Conservation (phyloP, 345 rosid genomes). For the Eucalyptus camaldulensis region DNA sequence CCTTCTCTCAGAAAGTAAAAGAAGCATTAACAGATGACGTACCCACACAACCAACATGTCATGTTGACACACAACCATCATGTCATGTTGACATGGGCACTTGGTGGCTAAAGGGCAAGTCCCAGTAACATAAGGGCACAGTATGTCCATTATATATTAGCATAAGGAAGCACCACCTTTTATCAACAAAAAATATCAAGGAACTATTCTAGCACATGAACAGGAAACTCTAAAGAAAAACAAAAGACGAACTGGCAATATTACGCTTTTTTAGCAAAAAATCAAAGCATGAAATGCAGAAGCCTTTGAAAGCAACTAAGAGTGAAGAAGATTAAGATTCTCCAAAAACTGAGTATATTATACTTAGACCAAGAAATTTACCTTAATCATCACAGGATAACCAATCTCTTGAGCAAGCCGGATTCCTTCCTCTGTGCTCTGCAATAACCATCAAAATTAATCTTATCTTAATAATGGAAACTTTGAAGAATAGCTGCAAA, state of each 20-base stretch:
- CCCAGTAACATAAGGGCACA: neutral
- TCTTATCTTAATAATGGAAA: neutral
- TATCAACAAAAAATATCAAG: neutral
- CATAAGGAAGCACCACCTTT: neutral
- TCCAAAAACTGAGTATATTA: neutral
- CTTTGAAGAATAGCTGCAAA: neutral
- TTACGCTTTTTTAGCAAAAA: neutral
- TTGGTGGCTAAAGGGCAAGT: neutral
- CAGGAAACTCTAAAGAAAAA: neutral
- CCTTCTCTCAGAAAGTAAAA: neutral
- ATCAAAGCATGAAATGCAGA: neutral
- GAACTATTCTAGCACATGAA: neutral
- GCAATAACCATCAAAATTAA: slow-evolving; percentile 1
- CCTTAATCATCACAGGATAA: slow-evolving; percentile 98
- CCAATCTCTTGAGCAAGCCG: slow-evolving; percentile 84
- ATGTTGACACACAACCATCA: neutral
- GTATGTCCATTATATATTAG: neutral
- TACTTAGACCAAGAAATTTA: slow-evolving; percentile 3
- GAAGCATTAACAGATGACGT: neutral
- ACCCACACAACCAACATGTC: neutral
- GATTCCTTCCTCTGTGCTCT: slow-evolving; percentile 92
- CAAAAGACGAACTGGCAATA: neutral
- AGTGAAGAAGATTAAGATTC: neutral
- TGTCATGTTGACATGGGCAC: neutral
- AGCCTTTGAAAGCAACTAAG: neutral